Conservation (phyloP, 1,284 basidiomycete species). For the Taiwanofungus camphoratus region DNA sequence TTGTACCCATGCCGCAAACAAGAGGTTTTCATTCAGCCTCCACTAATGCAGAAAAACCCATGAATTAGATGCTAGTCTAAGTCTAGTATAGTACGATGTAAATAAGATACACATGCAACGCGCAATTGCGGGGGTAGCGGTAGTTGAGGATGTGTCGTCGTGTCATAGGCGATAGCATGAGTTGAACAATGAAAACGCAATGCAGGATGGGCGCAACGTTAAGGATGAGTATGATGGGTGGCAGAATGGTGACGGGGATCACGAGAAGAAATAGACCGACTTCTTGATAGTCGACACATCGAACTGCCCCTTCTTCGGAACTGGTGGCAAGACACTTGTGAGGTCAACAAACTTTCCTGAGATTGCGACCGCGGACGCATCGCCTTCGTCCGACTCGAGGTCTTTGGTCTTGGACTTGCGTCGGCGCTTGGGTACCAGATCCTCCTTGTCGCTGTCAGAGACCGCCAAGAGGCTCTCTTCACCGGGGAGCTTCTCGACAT, state of each 20-base stretch:
- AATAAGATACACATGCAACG: constrained; percentile 6
- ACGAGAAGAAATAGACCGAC: constrained; percentile 91
- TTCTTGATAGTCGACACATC: constrained; percentile 81
- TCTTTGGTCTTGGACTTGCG: constrained; percentile 7
- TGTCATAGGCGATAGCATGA: neutral
- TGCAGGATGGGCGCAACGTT: neutral
- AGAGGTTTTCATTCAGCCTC: too few relatives aligned
- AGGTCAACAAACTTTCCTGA: constrained; percentile 67
- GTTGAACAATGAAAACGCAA: neutral
- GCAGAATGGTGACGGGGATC: constrained; percentile 13
- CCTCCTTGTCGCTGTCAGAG: constrained; percentile 15
- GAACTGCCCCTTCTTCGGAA: constrained; percentile 87
- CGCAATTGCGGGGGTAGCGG: constrained; percentile 1
- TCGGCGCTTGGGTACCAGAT: constrained; percentile 11
- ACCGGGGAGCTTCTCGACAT: constrained; percentile 12
- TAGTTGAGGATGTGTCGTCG: neutral
- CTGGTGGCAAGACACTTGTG: constrained; percentile 71
- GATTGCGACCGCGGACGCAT: constrained; percentile 19
- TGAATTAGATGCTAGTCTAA: neutral
- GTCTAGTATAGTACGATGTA: constrained; percentile 8
- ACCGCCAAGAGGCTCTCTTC: constrained; percentile 5
- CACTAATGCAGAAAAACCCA: too few relatives aligned
- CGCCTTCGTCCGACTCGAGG: constrained; percentile 15
- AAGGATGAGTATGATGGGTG: neutral
- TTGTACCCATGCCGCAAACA: too few relatives aligned